Evolutionary conservation across 371 early-diverging fungal genomes (phyloP), one percentile per base, ranked within the genome.

Genomic region (Rhizopus arrhizus): DNA sequence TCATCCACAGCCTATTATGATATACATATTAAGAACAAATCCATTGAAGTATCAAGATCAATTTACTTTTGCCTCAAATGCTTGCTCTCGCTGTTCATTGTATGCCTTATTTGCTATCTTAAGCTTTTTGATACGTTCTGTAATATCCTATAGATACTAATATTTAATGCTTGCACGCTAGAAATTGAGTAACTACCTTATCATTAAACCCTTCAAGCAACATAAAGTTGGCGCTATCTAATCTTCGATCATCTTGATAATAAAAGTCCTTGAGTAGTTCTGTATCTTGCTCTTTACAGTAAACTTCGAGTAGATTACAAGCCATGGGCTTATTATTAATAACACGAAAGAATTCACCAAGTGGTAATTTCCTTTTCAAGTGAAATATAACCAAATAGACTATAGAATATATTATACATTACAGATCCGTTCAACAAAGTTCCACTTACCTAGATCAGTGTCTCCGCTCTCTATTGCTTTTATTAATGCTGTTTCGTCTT

Each of bases 381-480:
- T 93, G 89, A 55, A 97, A 85, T 0, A 97, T 76, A 0, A 94
- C 96, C 56, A 94, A 81, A 64, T 97, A 95, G 0, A 96, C 95
- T 90, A 66, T 6, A 54, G 22, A 7, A n/a, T 45, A 22, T 28
- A 1, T 13, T 7, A 5, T 6, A 8, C 15, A 12, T 41, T 28
- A 2, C 5, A 13, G 7, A 9, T 11, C 5, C n/a, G 8, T 11
- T 43, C 5, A n/a, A 13, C n/a, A 5, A 5, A 34, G n/a, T 43
- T 48, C 3, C 29, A 60, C 53, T 59, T 77, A 89, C 93, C 89
- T 29, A 98, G 81, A 76, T 98, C 96, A 0, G 95, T 91, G 55
- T 98, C 96, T 0, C 95, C 95, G 64, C 96, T 95, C 51, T 91
- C 92, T 40, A 97, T 91, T 0, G 97, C 95, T 53, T 95, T 95